phyloP scores from a whole-genome alignment of 2,329 filamentous ascomycete genomes.

The Microdochium bolleyi region DNA sequence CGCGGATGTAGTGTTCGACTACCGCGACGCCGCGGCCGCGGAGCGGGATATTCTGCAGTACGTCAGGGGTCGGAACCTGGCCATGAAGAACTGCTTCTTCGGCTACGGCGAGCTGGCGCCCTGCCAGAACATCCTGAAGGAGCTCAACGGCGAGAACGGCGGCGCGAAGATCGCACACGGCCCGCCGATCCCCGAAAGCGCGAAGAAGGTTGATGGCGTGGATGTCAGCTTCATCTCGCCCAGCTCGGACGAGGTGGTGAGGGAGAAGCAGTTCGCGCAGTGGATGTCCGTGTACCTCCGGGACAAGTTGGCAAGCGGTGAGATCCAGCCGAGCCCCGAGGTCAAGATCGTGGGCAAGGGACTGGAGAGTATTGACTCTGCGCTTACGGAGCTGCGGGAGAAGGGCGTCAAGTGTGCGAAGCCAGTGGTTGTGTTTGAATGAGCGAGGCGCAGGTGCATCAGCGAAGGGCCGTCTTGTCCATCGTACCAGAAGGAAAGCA shows the following conservation, averaged over 20 bases:
- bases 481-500: too few species aligned
- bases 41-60: background rate
- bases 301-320: background rate
- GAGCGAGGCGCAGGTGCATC: too few species aligned
- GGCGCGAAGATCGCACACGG: background rate
- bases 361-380: background rate
- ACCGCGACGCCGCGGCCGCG: constrained; percentile 15
- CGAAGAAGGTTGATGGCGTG: background rate
- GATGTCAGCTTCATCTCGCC: background rate
- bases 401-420: background rate
- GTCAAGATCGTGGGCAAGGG: background rate
- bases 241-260: background rate
- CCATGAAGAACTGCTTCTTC: background rate
- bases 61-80: background rate
- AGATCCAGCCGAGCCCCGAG: background rate
- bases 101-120: background rate
- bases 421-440: background rate
- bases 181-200: background rate
- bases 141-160: background rate
- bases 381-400: background rate
- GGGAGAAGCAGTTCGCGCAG: background rate
- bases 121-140: background rate
- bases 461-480: too few species aligned
- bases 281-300: background rate
- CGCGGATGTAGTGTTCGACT: constrained; percentile 40